Evolutionary conservation across 2,329 filamentous ascomycete genomes (phyloP).

Genomic region (Penicillium olsonii): DNA sequence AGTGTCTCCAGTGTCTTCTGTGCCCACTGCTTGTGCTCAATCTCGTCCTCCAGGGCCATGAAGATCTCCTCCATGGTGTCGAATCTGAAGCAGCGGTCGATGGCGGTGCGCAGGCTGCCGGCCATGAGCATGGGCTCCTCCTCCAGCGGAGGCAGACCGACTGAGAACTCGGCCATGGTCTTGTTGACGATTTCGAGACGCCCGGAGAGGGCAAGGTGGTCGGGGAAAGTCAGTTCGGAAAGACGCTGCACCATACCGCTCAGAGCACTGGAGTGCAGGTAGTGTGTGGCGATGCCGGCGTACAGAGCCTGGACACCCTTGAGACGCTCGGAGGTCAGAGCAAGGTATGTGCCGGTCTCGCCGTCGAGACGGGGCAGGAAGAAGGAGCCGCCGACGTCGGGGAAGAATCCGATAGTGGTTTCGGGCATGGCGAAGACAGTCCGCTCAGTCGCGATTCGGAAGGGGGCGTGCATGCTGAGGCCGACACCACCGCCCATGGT

Average conservation of each 20-base stretch:
- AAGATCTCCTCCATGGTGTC: conserved; percentile 71
- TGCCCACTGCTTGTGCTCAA: conserved; percentile 71
- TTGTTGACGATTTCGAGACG: conserved; percentile 74
- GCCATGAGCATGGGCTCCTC: conserved; percentile 67
- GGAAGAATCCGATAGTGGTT: conserved; percentile 97
- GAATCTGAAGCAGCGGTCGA: conserved; percentile 79
- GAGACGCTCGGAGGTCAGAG: conserved; percentile 82
- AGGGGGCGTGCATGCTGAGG: conserved; percentile 89
- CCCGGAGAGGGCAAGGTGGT: conserved; percentile 64
- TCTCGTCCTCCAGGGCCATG: conserved; percentile 59
- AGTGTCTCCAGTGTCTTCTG: conserved; percentile 74
- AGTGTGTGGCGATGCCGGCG: conserved; percentile 91
- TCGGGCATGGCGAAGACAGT: conserved; percentile 98
- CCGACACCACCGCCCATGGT: conserved; percentile 99
- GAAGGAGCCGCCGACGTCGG: conserved; percentile 94
- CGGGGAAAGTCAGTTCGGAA: conserved; percentile 84
- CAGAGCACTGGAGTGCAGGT: conserved; percentile 86
- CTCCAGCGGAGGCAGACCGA: conserved; percentile 67
- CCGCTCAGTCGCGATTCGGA: conserved; percentile 93
- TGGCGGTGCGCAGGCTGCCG: conserved; percentile 72
- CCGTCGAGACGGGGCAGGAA: conserved; percentile 91
- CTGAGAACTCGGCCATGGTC: conserved; percentile 89
- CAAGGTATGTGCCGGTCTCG: conserved; percentile 84
- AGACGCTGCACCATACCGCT: conserved; percentile 79
- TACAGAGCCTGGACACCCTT: conserved; percentile 85